Evolutionary conservation across 106 monocot genomes (phyloP), one percentile per base, ranked within the genome.

Genomic region (Dactylorhiza incarnata): DNA sequence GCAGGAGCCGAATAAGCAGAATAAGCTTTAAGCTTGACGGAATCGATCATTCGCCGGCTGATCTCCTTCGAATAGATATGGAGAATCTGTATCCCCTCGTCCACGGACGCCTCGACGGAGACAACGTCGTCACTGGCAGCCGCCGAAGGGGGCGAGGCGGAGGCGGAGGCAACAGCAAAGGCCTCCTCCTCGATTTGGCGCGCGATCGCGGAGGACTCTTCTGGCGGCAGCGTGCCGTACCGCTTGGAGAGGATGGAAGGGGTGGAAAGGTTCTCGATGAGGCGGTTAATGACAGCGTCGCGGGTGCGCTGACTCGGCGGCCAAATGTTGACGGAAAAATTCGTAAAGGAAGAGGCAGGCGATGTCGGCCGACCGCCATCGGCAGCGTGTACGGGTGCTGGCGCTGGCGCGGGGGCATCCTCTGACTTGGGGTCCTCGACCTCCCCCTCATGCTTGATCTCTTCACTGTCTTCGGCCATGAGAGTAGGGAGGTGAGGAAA

Each of bases 251-350:
- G 76, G 22, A 77, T 69, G 73, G 85, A 86, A 25, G 81, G 48
- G 47, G 48, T 48, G 63, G 81, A 63, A 20, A 89, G 83, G 26
- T 75, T 86, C 49, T 89, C 81, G 62, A 89, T 78, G 53, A 89
- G 83, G 73, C 86, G 86, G 25, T 63, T 65, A 46, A 76, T 75
- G 19, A 89, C 89, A 43, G 89, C 86, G 19, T 89, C 86, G 17
- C 89, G 89, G 14, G 89, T 86, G 78, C 89, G 86, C 76, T 86
- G 86, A 22, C 81, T 49, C 43, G 89, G 89, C 0, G 89, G 89
- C 89, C 89, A 89, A 74, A 89, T 86, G 61, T 76, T 83, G 58
- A 86, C 71, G 73, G 82, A 82, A 68, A 82, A 15, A 6, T 76
- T 53, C 9, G 73, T 29, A 6, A 8, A 7, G 23, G 48, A 2